These are phyloP conservation scores for Umbelopsis sp. DNA, from an alignment of 192 early-diverging fungal genomes.

Conservation along the genomic window DNA sequence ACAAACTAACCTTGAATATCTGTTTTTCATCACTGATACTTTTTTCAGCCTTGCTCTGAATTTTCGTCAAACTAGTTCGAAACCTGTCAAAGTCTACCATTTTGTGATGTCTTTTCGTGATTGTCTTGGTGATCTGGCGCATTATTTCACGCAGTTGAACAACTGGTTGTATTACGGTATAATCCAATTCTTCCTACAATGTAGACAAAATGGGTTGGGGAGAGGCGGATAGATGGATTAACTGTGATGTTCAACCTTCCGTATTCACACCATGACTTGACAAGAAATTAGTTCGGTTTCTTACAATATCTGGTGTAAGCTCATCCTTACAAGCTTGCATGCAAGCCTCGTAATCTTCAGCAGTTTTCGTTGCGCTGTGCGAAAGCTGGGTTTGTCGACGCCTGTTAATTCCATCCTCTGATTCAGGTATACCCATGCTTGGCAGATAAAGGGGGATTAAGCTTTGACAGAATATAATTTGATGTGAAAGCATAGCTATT, in stretches of 20 bases:
- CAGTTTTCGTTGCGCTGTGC: conserved; percentile 45
- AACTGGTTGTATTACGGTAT: conserved; percentile 75
- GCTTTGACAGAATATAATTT: conserved; percentile 2
- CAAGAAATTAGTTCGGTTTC: neutral
- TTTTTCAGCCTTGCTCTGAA: conserved; percentile 65
- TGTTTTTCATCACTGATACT: conserved; percentile 66
- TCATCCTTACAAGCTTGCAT: conserved; percentile 52
- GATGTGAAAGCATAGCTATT: conserved; percentile 16
- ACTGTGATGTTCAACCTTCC: too few species aligned
- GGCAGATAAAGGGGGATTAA: neutral
- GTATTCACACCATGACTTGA: neutral
- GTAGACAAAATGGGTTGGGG: too few species aligned
- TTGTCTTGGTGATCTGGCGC: conserved; percentile 78
- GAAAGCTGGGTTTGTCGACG: conserved; percentile 36
- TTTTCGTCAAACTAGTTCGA: conserved; percentile 69
- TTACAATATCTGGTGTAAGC: conserved; percentile 67
- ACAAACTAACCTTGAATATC: conserved; percentile 54
- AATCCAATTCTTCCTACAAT: conserved; percentile 72
- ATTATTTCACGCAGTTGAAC: conserved; percentile 75
- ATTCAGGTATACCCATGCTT: conserved; percentile 47
- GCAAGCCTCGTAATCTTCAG: conserved; percentile 52
- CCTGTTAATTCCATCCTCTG: conserved; percentile 51
- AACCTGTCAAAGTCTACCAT: conserved; percentile 91
- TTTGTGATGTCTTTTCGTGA: conserved; percentile 91
- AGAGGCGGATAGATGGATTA: too few species aligned